A percentile compares a stretch with the other conserved stretches of the same genome.
Conservation (phyloP, 371 early-diverging fungal genomes). For the Rhizopus delemar region DNA sequence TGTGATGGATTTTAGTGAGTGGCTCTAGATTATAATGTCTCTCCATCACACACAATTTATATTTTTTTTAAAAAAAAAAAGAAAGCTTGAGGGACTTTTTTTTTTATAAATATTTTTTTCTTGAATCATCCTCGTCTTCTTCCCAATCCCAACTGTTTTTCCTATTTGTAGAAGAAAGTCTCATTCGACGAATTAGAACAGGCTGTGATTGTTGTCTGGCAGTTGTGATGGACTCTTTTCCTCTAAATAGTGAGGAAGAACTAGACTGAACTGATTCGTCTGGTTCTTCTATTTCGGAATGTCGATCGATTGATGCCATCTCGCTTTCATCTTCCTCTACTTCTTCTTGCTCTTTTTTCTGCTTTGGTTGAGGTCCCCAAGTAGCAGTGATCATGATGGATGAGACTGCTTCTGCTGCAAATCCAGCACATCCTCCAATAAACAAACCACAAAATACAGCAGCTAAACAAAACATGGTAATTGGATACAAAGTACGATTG, state of each 20-base stretch:
- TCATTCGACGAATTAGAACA: conserved; percentile 20
- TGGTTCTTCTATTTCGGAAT: not conserved
- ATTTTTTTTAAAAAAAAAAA: not conserved
- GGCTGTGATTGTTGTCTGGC: conserved; percentile 8
- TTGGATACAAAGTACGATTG: conserved; percentile 23
- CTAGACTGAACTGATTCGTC: not conserved
- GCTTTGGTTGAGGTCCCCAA: conserved; percentile 32
- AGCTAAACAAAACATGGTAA: conserved; percentile 31
- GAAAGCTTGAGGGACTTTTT: not conserved
- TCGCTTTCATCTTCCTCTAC: not conserved
- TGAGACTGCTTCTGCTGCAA: conserved; percentile 43
- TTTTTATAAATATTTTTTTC: conserved; percentile 1
- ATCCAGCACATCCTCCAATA: conserved; percentile 51
- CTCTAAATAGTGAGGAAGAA: not conserved
- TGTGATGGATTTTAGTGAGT: not conserved
- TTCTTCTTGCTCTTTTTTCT: conserved; percentile 2
- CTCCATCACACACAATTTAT: not conserved
- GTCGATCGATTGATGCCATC: not conserved
- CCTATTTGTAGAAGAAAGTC: conserved; percentile 11
- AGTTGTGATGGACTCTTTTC: conserved; percentile 14
- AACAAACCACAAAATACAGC: conserved; percentile 42
- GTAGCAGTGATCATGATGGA: conserved; percentile 36
- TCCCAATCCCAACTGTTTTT: conserved; percentile 26
- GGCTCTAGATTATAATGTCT: not conserved
- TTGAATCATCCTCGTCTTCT: conserved; percentile 15